Evolutionary conservation across 495 filamentous ascomycete species (phyloP).

Genomic region (Penicillium angulare): DNA sequence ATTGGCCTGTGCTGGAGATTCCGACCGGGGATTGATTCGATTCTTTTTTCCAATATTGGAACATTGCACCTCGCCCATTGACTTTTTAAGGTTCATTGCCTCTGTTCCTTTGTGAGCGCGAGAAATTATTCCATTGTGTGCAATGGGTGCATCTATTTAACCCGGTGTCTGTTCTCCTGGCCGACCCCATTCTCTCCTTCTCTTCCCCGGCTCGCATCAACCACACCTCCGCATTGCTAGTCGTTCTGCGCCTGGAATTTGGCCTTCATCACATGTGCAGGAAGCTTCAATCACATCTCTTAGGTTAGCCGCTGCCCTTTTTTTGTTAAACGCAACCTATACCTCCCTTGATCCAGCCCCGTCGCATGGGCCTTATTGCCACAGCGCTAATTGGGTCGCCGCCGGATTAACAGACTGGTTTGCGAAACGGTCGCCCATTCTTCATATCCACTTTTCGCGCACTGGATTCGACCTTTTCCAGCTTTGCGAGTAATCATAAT

Average conservation of each 20-base stretch:
- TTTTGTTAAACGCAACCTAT: not conserved
- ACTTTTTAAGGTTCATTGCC: slow-evolving; percentile 4
- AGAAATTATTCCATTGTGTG: slow-evolving; percentile 4
- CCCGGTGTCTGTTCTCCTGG: slow-evolving; percentile 13
- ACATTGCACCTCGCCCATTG: slow-evolving; percentile 12
- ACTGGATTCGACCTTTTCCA: slow-evolving; percentile 5
- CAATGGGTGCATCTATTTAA: slow-evolving; percentile 16
- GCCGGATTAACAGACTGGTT: slow-evolving; percentile 18
- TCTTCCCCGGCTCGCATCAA: slow-evolving; percentile 7
- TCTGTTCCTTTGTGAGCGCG: not conserved
- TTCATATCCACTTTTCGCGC: slow-evolving; percentile 19
- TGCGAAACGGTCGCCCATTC: slow-evolving; percentile 13
- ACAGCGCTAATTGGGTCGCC: slow-evolving; percentile 14
- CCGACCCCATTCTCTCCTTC: slow-evolving; percentile 14
- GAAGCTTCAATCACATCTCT: slow-evolving; percentile 1
- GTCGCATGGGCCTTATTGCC: slow-evolving; percentile 6
- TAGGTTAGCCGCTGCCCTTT: slow-evolving; percentile 5
- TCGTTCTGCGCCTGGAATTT: slow-evolving; percentile 14
- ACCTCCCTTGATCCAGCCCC: not conserved
- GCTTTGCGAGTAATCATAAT: slow-evolving; percentile 15
- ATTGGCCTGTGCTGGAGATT: slow-evolving; percentile 14
- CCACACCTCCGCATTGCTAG: slow-evolving; percentile 11
- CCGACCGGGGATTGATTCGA: slow-evolving; percentile 9
- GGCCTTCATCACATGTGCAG: not conserved
- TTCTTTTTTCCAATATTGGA: not conserved